Conservation (phyloP, 2,329 filamentous ascomycete species). For the Aspergillus sp. region DNA sequence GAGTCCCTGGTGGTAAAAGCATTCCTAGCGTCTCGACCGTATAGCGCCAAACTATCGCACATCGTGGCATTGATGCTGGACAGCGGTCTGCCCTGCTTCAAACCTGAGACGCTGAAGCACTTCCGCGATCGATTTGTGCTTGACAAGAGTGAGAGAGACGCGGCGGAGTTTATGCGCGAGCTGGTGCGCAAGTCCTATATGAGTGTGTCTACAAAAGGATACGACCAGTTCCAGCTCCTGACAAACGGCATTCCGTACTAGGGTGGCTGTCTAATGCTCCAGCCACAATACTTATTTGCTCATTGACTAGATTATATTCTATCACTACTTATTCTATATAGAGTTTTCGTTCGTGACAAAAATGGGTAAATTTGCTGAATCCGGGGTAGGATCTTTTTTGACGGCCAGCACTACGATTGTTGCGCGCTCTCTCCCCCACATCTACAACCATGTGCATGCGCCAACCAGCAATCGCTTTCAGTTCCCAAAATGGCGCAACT, state of each 20-base stretch:
- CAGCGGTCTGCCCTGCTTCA: slow-evolving; percentile 94
- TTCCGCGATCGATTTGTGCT: slow-evolving; percentile 91
- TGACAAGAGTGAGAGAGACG: slow-evolving; percentile 87
- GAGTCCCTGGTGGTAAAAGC: slow-evolving; percentile 95
- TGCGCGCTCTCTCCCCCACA: neutral
- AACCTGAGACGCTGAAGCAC: slow-evolving; percentile 88
- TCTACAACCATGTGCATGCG: neutral
- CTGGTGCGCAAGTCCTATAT: slow-evolving; percentile 86
- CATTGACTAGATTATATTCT: too few relatives aligned
- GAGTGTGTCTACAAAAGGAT: slow-evolving; percentile 89
- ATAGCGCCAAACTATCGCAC: slow-evolving; percentile 84
- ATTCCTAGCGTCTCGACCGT: slow-evolving; percentile 82
- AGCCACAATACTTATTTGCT: too few relatives aligned
- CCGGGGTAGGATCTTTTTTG: neutral
- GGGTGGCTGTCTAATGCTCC: neutral
- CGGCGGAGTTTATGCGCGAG: slow-evolving; percentile 89
- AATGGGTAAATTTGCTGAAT: neutral
- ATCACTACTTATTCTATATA: too few relatives aligned
- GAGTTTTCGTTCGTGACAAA: neutral
- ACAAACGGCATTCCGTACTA: slow-evolving; percentile 97
- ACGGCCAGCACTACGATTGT: neutral
- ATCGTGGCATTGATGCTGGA: slow-evolving; percentile 95
- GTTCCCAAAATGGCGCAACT: neutral
- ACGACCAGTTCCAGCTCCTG: slow-evolving; percentile 96
- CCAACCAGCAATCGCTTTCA: neutral